Percentiles rank a stretch among this genome's conserved stretches.
Evolutionary conservation across 108 stramenopile genomes (phyloP).

Genomic region (Skeletonema marinoi): DNA sequence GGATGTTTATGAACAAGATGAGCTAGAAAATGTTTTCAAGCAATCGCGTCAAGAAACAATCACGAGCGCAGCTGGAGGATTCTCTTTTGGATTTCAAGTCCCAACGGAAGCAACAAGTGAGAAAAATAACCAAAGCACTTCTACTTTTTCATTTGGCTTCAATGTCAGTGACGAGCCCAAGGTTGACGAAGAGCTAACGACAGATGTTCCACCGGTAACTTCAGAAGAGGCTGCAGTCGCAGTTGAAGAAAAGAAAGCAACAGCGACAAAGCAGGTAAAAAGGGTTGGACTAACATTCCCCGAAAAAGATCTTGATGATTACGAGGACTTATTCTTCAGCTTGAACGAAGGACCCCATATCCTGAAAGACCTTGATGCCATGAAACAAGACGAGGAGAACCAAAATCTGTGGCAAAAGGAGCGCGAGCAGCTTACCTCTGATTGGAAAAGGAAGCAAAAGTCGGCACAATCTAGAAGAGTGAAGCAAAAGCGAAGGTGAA

Average conservation of each 20-base stretch:
- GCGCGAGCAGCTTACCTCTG: conserved; percentile 65
- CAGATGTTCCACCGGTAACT: not conserved
- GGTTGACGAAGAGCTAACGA: not conserved
- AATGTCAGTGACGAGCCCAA: conserved; percentile 15
- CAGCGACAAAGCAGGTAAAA: conserved; percentile 9
- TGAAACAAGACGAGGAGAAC: conserved; percentile 46
- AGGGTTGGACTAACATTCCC: conserved; percentile 52
- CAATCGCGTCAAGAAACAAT: conserved; percentile 53
- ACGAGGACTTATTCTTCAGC: conserved; percentile 57
- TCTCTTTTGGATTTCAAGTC: conserved; percentile 45
- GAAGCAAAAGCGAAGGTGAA: conserved; percentile 44
- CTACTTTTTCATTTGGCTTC: conserved; percentile 55
- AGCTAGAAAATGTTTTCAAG: conserved; percentile 77
- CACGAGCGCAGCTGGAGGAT: conserved; percentile 22
- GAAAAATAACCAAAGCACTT: not conserved
- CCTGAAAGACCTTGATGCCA: conserved; percentile 53
- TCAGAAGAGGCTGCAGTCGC: conserved; percentile 1
- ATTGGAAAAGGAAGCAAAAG: conserved; percentile 89
- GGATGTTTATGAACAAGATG: conserved; percentile 67
- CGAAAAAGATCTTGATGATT: conserved; percentile 48
- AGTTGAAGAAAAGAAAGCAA: not conserved
- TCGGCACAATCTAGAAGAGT: conserved; percentile 63
- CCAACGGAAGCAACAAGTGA: not conserved
- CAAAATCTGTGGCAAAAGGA: conserved; percentile 69
- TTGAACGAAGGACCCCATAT: conserved; percentile 67